Conservation (phyloP, 164 flowering plant species). For the Liriodendron chinense region DNA sequence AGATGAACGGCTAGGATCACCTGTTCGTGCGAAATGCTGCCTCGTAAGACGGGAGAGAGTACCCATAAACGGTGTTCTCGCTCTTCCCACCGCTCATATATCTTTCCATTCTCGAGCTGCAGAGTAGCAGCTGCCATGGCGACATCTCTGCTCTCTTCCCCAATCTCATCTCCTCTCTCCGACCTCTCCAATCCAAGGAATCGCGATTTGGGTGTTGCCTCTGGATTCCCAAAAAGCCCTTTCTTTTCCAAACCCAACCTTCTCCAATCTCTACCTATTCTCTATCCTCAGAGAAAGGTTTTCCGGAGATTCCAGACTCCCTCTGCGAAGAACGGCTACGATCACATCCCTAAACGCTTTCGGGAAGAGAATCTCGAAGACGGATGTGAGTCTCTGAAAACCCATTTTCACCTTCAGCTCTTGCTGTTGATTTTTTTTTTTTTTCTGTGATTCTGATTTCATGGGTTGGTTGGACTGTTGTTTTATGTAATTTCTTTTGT, state of each 20-base stretch:
- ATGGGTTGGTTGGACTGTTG: background rate
- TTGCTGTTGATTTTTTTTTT: background rate
- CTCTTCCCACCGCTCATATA: background rate
- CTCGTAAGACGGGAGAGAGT: no score
- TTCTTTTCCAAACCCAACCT: constrained; percentile 30
- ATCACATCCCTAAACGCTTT: constrained; percentile 77
- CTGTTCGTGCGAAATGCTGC: background rate
- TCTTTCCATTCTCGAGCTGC: background rate
- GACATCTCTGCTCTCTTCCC: constrained; percentile 27
- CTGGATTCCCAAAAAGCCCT: constrained; percentile 29
- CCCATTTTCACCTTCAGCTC: background rate
- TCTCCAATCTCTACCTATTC: constrained; percentile 15
- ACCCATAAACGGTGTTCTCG: background rate
- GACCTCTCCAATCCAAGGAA: constrained; percentile 4
- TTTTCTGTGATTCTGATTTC: background rate
- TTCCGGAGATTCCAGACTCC: constrained; percentile 28
- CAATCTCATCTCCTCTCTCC: constrained; percentile 9
- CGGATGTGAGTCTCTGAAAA: constrained; percentile 51
- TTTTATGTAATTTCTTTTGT: background rate
- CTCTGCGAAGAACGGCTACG: constrained; percentile 30
- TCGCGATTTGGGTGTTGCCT: constrained; percentile 13
- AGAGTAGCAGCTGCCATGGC: constrained; percentile 30
- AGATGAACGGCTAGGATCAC: background rate
- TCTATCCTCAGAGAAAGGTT: background rate
- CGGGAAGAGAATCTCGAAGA: constrained; percentile 75